These are phyloP conservation scores for Phytophthora hybrid DNA, from an alignment of 352 stramenopile genomes.

Conservation along the genomic window DNA sequence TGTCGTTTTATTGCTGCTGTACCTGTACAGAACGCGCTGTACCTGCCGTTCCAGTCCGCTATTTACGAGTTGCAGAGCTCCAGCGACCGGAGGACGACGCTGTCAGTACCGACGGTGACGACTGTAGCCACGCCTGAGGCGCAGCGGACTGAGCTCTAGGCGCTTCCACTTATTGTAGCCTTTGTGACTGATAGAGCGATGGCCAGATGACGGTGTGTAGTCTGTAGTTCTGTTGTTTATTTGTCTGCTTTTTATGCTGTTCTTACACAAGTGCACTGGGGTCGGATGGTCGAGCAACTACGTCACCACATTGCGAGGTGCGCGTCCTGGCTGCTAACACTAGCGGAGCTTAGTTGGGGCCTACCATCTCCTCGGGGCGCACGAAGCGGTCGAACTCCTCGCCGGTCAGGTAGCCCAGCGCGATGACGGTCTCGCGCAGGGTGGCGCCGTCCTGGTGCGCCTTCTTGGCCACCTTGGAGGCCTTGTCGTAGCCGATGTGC, in stretches of 20 bases:
- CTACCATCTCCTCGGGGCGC: constrained; percentile 95
- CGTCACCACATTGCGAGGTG: background rate
- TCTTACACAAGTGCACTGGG: constrained; percentile 14
- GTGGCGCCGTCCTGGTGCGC: constrained; percentile 95
- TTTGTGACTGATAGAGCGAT: constrained; percentile 13
- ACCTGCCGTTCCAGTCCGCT: constrained; percentile 61
- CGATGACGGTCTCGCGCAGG: constrained; percentile 92
- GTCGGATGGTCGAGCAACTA: background rate
- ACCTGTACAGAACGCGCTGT: constrained; percentile 52
- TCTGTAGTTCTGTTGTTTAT: constrained; percentile 17
- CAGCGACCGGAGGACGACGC: constrained; percentile 24
- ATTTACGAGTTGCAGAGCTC: constrained; percentile 68
- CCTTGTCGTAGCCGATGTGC: constrained; percentile 98
- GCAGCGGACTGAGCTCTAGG: constrained; percentile 42
- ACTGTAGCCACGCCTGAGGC: constrained; percentile 25
- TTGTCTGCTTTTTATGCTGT: constrained; percentile 5
- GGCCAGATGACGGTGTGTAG: constrained; percentile 3
- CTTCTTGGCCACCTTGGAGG: constrained; percentile 96
- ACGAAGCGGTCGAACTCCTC: constrained; percentile 97
- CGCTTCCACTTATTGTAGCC: constrained; percentile 1
- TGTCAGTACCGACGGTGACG: constrained; percentile 24
- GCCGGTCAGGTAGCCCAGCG: constrained; percentile 91
- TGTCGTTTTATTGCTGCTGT: constrained; percentile 4
- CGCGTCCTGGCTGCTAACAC: constrained; percentile 1
- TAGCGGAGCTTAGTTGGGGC: constrained; percentile 70